phyloP scores from a whole-genome alignment of 768 basidiomycete species.

The Plicaturopsis crispa region DNA sequence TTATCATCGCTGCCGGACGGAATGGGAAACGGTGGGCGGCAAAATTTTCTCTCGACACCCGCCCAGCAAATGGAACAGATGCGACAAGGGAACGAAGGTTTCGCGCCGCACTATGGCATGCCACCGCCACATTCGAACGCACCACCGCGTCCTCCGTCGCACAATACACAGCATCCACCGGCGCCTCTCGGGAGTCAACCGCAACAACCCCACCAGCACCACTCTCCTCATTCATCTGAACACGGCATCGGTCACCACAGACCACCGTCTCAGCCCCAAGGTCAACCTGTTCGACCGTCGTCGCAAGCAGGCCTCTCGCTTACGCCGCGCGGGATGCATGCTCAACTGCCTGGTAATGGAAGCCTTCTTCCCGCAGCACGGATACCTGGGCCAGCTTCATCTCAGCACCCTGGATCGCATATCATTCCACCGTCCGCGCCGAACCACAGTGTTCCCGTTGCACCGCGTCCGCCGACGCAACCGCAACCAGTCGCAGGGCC shows the following conservation, averaged over 20 bases:
- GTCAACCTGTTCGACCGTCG: conserved; percentile 38
- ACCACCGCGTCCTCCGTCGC: conserved; percentile 37
- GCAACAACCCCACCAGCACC: conserved; percentile 25
- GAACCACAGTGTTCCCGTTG: conserved; percentile 24
- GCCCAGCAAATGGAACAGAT: conserved; percentile 59
- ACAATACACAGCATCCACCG: conserved; percentile 23
- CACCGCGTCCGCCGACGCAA: conserved; percentile 27
- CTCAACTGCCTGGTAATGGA: conserved; percentile 3
- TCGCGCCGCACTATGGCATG: conserved; percentile 24
- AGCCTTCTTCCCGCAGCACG: neutral
- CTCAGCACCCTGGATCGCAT: conserved; percentile 13
- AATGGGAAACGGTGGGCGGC: conserved; percentile 29
- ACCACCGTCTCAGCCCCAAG: conserved; percentile 56
- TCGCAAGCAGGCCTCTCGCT: conserved; percentile 40
- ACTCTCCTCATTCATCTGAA: conserved; percentile 40
- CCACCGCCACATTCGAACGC: conserved; percentile 29
- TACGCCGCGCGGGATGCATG: conserved; percentile 38
- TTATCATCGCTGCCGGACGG: conserved; percentile 30
- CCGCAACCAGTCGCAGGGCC: conserved; percentile 13
- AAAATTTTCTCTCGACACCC: conserved; percentile 46
- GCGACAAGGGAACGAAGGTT: conserved; percentile 28
- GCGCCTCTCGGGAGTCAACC: conserved; percentile 18
- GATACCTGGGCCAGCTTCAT: conserved; percentile 16
- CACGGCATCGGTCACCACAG: conserved; percentile 37
- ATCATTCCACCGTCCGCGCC: conserved; percentile 23